These are phyloP conservation scores for Termitomyces sp. DNA, from an alignment of 768 basidiomycete species.

Conservation along the genomic window DNA sequence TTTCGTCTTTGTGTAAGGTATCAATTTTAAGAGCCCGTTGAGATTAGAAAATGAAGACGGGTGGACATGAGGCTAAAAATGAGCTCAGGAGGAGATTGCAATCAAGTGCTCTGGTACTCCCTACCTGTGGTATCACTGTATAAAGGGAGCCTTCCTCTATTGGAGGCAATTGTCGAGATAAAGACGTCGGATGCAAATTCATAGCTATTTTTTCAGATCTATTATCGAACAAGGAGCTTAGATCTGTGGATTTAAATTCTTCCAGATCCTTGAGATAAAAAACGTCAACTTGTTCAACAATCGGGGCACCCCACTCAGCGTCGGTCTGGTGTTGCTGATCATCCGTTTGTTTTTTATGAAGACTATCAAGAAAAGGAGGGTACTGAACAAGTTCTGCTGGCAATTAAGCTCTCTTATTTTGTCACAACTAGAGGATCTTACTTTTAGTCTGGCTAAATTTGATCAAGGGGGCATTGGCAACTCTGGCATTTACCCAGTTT, in stretches of 20 bases:
- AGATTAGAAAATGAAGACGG: constrained; percentile 19
- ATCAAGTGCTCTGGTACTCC: constrained; percentile 16
- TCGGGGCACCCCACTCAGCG: constrained; percentile 33
- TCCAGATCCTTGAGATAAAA: constrained; percentile 33
- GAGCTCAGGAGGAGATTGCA: constrained; percentile 6
- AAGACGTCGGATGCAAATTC: not conserved
- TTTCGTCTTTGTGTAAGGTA: constrained; percentile 26
- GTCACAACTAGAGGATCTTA: not conserved
- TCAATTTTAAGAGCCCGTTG: constrained; percentile 17
- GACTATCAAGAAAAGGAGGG: not conserved
- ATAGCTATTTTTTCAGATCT: not conserved
- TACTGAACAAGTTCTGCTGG: constrained; percentile 8
- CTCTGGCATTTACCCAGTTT: not conserved
- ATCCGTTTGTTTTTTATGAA: not conserved
- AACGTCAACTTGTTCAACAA: constrained; percentile 27
- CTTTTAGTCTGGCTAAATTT: not conserved
- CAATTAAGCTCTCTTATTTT: not conserved
- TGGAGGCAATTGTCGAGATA: not conserved
- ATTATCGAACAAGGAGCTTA: constrained; percentile 10
- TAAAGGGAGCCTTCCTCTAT: constrained; percentile 29
- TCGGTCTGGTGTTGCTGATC: constrained; percentile 6
- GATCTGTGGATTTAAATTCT: constrained; percentile 35
- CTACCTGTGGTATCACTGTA: constrained; percentile 40
- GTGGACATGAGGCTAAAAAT: constrained; percentile 30
- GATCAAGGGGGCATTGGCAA: not conserved